Evolutionary conservation across 768 basidiomycete genomes (phyloP).

Genomic region (Lentinula detonsa): DNA sequence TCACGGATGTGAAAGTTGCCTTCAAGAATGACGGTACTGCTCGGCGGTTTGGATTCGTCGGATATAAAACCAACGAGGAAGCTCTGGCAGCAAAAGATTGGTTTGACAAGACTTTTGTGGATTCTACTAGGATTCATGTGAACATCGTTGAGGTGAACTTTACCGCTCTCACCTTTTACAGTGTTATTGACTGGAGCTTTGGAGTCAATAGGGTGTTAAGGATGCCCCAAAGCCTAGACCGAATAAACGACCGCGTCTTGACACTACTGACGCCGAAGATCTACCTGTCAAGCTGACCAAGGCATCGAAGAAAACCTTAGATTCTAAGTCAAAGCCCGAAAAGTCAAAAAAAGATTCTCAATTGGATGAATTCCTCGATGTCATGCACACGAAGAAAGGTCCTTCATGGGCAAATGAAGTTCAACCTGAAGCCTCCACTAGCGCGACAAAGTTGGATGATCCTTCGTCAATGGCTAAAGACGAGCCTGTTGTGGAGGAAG

Average conservation of each 20-base stretch:
- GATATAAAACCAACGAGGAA: constrained; percentile 77
- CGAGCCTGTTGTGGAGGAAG: constrained; percentile 20
- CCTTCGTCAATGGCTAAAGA: constrained; percentile 9
- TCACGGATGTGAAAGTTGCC: constrained; percentile 87
- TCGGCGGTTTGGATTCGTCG: constrained; percentile 88
- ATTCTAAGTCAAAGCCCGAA: constrained; percentile 8
- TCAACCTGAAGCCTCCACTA: constrained; percentile 9
- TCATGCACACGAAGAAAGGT: constrained; percentile 64
- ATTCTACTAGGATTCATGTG: constrained; percentile 71
- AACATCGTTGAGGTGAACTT: constrained; percentile 67
- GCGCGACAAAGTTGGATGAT: constrained; percentile 6
- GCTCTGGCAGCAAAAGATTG: constrained; percentile 72
- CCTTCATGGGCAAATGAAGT: constrained; percentile 62
- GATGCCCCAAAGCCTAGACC: constrained; percentile 64
- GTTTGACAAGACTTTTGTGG: constrained; percentile 83
- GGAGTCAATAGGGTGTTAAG: constrained; percentile 50
- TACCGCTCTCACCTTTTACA: constrained; percentile 1
- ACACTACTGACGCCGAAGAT: constrained; percentile 18
- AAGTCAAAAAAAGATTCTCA: constrained; percentile 30
- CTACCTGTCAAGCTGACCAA: constrained; percentile 4
- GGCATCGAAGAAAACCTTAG: constrained; percentile 6
- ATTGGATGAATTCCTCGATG: constrained; percentile 63
- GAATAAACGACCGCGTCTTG: constrained; percentile 55
- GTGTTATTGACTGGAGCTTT: constrained; percentile 3
- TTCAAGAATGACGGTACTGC: constrained; percentile 72